These are phyloP conservation scores for Boletus subparvulus DNA, from an alignment of 768 basidiomycete genomes.

Conservation along the genomic window DNA sequence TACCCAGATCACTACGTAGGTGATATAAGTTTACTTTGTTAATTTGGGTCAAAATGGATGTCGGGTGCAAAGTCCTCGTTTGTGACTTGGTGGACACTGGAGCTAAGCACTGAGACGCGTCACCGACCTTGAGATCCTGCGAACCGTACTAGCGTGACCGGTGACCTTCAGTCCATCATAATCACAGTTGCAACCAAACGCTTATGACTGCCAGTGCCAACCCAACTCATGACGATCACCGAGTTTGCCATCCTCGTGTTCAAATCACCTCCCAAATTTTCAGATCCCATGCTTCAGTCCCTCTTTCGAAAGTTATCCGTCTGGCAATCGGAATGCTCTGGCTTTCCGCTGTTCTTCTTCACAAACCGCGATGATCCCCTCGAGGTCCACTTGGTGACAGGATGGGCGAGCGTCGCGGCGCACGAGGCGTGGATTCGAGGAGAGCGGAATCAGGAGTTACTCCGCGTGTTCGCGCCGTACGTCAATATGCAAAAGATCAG, in stretches of 20 bases:
- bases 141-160: background rate
- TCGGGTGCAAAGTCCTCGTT: background rate
- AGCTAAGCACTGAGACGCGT: background rate
- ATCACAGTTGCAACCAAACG: background rate
- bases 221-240: slow-evolving; percentile 41
- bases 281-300: slow-evolving; percentile 27
- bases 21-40: background rate
- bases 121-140: background rate
- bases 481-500: slow-evolving; percentile 29
- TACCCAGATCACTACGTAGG: slow-evolving; percentile 10
- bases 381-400: slow-evolving; percentile 41
- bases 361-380: slow-evolving; percentile 14
- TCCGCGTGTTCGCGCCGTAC: slow-evolving; percentile 30
- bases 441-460: slow-evolving; percentile 39
- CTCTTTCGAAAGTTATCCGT: slow-evolving; percentile 32
- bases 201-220: no score
- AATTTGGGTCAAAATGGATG: background rate
- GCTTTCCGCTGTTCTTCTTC: slow-evolving; percentile 37
- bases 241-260: slow-evolving; percentile 35
- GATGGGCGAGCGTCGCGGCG: slow-evolving; percentile 42
- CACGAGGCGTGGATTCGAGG: slow-evolving; percentile 45
- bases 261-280: no score
- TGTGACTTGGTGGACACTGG: background rate
- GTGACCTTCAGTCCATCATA: background rate
- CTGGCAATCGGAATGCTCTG: no score